Evolutionary conservation across 116 monocot genomes (phyloP).

Genomic region (Thalassia testudinum): DNA sequence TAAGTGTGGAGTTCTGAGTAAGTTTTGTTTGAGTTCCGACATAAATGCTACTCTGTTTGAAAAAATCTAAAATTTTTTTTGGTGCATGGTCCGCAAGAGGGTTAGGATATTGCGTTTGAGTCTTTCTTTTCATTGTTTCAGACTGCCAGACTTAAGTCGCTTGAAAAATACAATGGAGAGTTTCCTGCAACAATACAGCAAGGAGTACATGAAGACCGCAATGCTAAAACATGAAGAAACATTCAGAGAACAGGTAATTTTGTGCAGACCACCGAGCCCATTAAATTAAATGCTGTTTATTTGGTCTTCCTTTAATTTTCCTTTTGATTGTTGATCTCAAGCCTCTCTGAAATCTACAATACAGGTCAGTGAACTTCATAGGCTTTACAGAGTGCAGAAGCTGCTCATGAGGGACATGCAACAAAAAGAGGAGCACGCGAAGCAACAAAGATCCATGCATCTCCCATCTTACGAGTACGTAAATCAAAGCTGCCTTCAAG

Average conservation of each 20-base stretch:
- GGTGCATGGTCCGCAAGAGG: no score
- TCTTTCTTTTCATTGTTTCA: no score
- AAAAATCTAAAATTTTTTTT: no score
- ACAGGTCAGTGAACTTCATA: conserved; percentile 10
- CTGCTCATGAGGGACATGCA: conserved; percentile 7
- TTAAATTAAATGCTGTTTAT: neutral
- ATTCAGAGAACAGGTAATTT: conserved; percentile 38
- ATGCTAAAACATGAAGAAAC: conserved; percentile 62
- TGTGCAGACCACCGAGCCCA: neutral
- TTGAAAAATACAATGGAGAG: no score
- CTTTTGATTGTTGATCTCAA: neutral
- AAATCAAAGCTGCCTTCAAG: conserved; percentile 4
- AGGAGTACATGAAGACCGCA: conserved; percentile 44
- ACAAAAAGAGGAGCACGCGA: neutral
- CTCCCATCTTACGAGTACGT: neutral
- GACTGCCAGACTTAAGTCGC: no score
- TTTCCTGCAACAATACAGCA: conserved; percentile 12
- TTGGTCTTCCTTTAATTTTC: neutral
- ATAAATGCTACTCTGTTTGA: no score
- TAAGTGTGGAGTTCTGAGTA: no score
- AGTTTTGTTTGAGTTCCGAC: no score
- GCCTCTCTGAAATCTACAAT: neutral
- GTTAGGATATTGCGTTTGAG: no score
- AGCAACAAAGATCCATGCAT: neutral
- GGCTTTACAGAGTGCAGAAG: conserved; percentile 13